Evolutionary conservation across 2,329 filamentous ascomycete genomes (phyloP).

Genomic region (Clarireedia paspali): DNA sequence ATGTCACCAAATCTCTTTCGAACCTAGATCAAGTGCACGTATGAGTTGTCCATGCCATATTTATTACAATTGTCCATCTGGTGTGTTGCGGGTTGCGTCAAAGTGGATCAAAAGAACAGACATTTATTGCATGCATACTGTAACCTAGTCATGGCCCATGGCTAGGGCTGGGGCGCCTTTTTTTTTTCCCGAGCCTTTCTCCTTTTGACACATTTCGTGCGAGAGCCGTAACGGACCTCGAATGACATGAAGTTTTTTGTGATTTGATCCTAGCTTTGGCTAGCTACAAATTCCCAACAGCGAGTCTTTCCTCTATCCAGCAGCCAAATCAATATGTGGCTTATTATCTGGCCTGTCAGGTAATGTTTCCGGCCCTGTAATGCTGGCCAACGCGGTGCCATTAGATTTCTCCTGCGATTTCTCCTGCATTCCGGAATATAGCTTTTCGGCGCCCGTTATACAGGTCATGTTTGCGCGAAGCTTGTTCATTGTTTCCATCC

Average conservation of each 20-base stretch:
- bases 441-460: constrained; percentile 74
- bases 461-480: constrained; percentile 82
- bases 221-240: no score
- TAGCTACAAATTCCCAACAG: no score
- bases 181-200: no score
- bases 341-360: constrained; percentile 4
- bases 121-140: neutral
- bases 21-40: neutral
- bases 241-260: no score
- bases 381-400: neutral
- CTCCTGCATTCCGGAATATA: constrained; percentile 18
- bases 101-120: neutral
- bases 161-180: no score
- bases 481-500: constrained; percentile 97
- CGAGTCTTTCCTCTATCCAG: constrained; percentile 10
- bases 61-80: neutral
- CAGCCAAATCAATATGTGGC: constrained; percentile 21
- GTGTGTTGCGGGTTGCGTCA: neutral
- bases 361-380: neutral
- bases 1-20: neutral
- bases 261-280: no score
- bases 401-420: constrained; percentile 11
- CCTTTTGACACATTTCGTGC: no score
- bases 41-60: neutral
- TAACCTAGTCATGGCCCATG: no score